Base-by-base conservation (phyloP, 1,284 basidiomycete genomes). In the Microbotryum lychnidis-dioicae region DNA sequence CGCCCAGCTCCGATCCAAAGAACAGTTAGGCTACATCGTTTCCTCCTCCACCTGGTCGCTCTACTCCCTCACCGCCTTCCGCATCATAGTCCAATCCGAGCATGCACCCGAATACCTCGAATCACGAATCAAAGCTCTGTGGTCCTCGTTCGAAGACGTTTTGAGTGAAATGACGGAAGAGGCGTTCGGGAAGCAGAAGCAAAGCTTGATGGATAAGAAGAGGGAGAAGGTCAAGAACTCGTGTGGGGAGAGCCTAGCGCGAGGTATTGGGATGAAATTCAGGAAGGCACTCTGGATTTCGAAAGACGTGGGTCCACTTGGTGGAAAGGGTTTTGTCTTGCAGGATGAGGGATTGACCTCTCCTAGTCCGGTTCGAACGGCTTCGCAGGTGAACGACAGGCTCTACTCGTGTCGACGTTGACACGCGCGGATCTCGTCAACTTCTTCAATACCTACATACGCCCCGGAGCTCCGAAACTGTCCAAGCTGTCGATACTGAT, bases 1-100 rank as follows among this genome's bases (percentile, higher is more conserved):
- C 27, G 25, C 29, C 14, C 94, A 86, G 53, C 82, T 99, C 31
- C 87, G 96, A 23, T 98, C 96, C 5, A 86, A 93, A 75, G 92
- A 98, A 74, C 96, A 98, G 75, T 82, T 99, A 0, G 96, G 96
- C n/a, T 99, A 99, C 75, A 82, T 94, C 55, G 90, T 91, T 48
- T 81, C 79, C 58, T 79, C 81, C 0, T 76, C 53, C 2, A 14
- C 51, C 9, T 66, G 62, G 63, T 33, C 18, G 3, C 25, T 48
- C 25, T 60, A 62, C 56, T 57, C 55, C 46, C 80, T 84, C 55
- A 81, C 83, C 67, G 92, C 91, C 10, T 77, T 94, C 70, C 83
- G 88, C n/a, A 82, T 99, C 54, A 78, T 93, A 9, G 82, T 98
- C 29, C 96, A 99, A 77, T 90, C 87, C 70, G 93, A 97, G 77